Conservation (phyloP, 352 stramenopile genomes). For the Phytophthora uliginosa region DNA sequence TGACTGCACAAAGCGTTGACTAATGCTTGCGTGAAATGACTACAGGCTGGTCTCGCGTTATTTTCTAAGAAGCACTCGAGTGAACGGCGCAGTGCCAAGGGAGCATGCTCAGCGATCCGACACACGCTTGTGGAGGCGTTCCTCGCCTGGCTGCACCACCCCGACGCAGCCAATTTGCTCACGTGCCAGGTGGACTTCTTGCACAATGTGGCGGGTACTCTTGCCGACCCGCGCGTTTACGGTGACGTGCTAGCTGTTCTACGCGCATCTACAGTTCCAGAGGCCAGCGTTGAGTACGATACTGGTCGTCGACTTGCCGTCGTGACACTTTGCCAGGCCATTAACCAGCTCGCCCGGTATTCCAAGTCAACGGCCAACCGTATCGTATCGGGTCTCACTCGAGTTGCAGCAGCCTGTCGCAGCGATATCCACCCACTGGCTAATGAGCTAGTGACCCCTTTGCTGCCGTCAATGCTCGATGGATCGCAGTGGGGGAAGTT, state of each 20-base stretch:
- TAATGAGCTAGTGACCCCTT: slow-evolving; percentile 55
- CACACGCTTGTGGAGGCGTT: slow-evolving; percentile 74
- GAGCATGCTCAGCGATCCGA: slow-evolving; percentile 62
- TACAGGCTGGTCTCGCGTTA: slow-evolving; percentile 30
- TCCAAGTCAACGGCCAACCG: slow-evolving; percentile 74
- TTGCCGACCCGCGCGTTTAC: slow-evolving; percentile 79
- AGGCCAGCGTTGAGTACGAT: slow-evolving; percentile 42
- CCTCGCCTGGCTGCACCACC: slow-evolving; percentile 74
- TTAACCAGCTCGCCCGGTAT: slow-evolving; percentile 77
- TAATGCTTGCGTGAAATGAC: neutral
- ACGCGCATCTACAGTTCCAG: slow-evolving; percentile 30
- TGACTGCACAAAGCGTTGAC: neutral
- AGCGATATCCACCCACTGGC: slow-evolving; percentile 49
- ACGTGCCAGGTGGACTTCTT: slow-evolving; percentile 55
- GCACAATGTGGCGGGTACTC: slow-evolving; percentile 63
- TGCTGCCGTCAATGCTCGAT: slow-evolving; percentile 58
- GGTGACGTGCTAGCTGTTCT: slow-evolving; percentile 67
- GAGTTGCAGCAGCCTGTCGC: slow-evolving; percentile 53
- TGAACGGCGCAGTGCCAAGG: slow-evolving; percentile 58
- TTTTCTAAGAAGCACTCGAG: slow-evolving; percentile 41
- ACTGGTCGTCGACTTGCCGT: slow-evolving; percentile 42
- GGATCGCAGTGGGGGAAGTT: slow-evolving; percentile 63
- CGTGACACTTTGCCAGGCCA: slow-evolving; percentile 51
- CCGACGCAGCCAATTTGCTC: slow-evolving; percentile 40
- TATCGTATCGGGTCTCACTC: slow-evolving; percentile 66